Base-by-base conservation (phyloP, 192 early-diverging fungal species). In the Backusella liffmaniae region DNA sequence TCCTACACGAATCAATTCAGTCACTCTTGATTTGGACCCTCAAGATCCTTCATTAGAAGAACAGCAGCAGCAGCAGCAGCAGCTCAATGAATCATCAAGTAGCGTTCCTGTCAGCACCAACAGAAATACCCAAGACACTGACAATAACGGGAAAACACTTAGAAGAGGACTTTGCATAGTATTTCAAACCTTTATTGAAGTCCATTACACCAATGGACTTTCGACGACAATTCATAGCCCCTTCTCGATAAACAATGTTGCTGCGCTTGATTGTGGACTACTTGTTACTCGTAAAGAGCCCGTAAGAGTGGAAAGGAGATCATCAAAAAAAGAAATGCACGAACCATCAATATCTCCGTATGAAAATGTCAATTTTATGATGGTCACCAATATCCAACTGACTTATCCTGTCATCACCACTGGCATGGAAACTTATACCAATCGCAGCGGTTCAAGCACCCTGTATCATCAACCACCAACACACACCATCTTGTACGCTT, bases 111-210 rank as follows among this genome's bases (percentile, higher is more conserved):
- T 21, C 49, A 53, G 3, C 49, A 23, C 4, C 51, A 53, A 53
- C 18, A 53, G 6, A 53, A 53, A 53, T 1, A 9, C 1, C 18
- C 23, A 29, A 6, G 10, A 23, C 9, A 13, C 1, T 62, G 10
- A 29, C n/a, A 62, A 29, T 4, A 62, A 29, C 4, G 56, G 23
- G 12, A 26, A 62, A 29, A 8, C 23, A 13, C 26, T 62, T 29
- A 26, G 23, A 62, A 26, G 53, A n/a, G 29, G 16, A 37, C 39
- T 73, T 16, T 73, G 72, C 37, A 73, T 73, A 10, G 72, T 73
- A 1, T 73, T 53, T 21, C 49, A 73, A 39, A 41, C n/a, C 18
- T 73, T 9, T 10, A 51, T 73, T 30, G 29, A 73, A 18, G 32
- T 59, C 15, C 51, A 73, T 39, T 73, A 30, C 3, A 18, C 12